Conservation (phyloP, 768 basidiomycete species). For the Cyclocybe cylindracea region DNA sequence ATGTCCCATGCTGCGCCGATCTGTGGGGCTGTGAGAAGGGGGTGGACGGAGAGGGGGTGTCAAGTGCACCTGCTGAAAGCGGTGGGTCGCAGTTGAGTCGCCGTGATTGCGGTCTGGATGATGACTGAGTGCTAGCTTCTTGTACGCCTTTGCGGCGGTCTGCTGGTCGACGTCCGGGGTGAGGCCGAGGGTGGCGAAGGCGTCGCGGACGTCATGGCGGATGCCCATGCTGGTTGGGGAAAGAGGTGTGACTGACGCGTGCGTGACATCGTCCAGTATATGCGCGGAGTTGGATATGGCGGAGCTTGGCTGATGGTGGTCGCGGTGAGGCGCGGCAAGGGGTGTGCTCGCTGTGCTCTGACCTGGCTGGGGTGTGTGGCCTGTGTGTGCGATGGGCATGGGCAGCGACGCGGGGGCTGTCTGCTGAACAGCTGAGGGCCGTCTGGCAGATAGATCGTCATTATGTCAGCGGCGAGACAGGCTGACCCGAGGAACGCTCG, state of each 20-base stretch:
- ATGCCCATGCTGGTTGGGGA: slow-evolving; percentile 21
- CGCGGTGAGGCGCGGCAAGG: slow-evolving; percentile 7
- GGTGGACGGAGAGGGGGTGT: slow-evolving; percentile 1
- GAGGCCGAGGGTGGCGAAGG: slow-evolving; percentile 27
- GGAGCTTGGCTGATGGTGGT: slow-evolving; percentile 7
- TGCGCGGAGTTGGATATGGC: slow-evolving; percentile 18
- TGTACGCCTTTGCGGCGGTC: slow-evolving; percentile 30
- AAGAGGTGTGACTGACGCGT: slow-evolving; percentile 24
- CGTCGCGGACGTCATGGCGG: slow-evolving; percentile 26
- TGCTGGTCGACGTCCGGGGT: slow-evolving; percentile 21
- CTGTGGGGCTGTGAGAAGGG: slow-evolving; percentile 23
- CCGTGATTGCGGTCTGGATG: slow-evolving; percentile 36
- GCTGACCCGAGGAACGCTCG: slow-evolving; percentile 17
- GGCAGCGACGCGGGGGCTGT: slow-evolving; percentile 3
- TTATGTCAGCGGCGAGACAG: slow-evolving; percentile 16
- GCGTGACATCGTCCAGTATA: slow-evolving; percentile 4
- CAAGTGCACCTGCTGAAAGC: slow-evolving; percentile 32
- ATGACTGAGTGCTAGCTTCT: slow-evolving; percentile 29
- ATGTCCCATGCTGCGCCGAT: slow-evolving; percentile 38
- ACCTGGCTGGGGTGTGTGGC: slow-evolving; percentile 4
- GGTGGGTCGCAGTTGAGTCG: slow-evolving; percentile 30
- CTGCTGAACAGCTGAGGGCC: slow-evolving; percentile 16
- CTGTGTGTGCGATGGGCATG: not conserved
- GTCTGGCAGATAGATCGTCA: not conserved
- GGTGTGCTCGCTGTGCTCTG: slow-evolving; percentile 10